Conservation (phyloP, 2,329 filamentous ascomycete species). For the Neofusicoccum cordaticola region DNA sequence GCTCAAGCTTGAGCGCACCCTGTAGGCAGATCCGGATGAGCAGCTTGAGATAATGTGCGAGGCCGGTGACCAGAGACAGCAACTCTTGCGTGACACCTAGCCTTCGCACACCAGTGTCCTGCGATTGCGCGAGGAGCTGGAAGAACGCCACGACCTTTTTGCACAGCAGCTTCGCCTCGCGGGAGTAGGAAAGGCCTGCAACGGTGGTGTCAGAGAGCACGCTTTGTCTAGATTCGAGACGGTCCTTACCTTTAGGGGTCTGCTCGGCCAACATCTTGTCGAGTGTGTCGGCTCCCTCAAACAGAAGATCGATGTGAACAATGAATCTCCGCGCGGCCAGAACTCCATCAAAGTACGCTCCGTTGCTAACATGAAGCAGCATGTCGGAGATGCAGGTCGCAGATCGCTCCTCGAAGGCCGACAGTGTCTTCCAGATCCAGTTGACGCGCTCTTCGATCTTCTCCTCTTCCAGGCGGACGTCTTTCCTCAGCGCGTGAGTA, state of each 20-base stretch:
- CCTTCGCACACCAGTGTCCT: slow-evolving; percentile 84
- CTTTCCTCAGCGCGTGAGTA: slow-evolving; percentile 66
- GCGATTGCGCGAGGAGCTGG: slow-evolving; percentile 87
- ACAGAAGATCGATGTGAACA: slow-evolving; percentile 89
- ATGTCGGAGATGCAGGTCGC: slow-evolving; percentile 98
- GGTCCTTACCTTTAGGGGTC: slow-evolving; percentile 68
- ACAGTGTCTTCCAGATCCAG: slow-evolving; percentile 96
- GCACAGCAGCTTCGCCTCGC: slow-evolving; percentile 98
- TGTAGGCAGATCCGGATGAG: slow-evolving; percentile 96
- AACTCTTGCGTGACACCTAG: slow-evolving; percentile 96
- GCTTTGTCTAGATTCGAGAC: neutral
- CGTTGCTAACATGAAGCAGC: slow-evolving; percentile 97
- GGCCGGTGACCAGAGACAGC: slow-evolving; percentile 91
- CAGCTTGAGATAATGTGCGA: slow-evolving; percentile 96
- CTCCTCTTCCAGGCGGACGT: slow-evolving; percentile 82
- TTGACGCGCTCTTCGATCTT: slow-evolving; percentile 97
- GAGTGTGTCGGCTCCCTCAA: slow-evolving; percentile 81
- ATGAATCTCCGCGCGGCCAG: slow-evolving; percentile 96
- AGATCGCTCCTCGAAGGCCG: slow-evolving; percentile 94
- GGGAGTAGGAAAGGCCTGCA: slow-evolving; percentile 79
- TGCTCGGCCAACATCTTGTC: slow-evolving; percentile 68
- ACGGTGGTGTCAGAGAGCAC: slow-evolving; percentile 9
- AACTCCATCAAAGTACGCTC: slow-evolving; percentile 91
- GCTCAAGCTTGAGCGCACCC: slow-evolving; percentile 85
- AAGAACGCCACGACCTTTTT: slow-evolving; percentile 99